Percentiles rank a stretch among this genome's conserved stretches.
Conservation (phyloP, 352 stramenopile species). For the Phytopythium boreale region DNA sequence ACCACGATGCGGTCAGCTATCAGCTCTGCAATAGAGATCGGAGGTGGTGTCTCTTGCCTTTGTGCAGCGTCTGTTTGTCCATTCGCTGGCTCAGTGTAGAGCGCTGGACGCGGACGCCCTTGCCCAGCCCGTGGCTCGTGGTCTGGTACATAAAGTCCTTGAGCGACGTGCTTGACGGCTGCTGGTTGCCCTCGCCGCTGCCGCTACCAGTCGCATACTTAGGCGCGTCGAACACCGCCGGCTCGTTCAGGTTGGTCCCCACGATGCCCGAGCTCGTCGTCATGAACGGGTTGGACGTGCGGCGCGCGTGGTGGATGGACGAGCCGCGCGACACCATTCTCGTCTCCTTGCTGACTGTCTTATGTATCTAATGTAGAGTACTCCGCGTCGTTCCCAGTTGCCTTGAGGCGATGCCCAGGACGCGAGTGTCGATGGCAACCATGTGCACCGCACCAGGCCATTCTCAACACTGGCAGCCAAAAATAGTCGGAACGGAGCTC, state of each 20-base stretch:
- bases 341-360: background rate
- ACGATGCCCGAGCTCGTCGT: conserved; percentile 84
- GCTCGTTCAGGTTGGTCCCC: conserved; percentile 72
- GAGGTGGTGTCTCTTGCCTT: conserved; percentile 29
- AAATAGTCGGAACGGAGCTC: background rate
- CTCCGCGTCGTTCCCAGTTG: background rate
- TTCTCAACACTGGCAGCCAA: background rate
- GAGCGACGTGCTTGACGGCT: conserved; percentile 16
- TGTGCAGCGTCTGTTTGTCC: conserved; percentile 63
- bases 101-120: conserved; percentile 32
- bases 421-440: background rate
- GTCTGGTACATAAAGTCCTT: conserved; percentile 85
- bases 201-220: conserved; percentile 27
- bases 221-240: conserved; percentile 59
- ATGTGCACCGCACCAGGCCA: background rate
- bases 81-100: conserved; percentile 72
- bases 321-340: conserved; percentile 73
- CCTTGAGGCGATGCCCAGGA: background rate
- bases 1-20: background rate
- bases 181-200: conserved; percentile 28
- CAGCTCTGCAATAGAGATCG: background rate
- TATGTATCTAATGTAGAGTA: background rate
- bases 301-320: conserved; percentile 64
- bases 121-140: conserved; percentile 49
- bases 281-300: conserved; percentile 80